A percentile compares a stretch with the other conserved stretches of the same genome.
Evolutionary conservation across 192 early-diverging fungal species (phyloP).

Genomic region (Geranomyces variabilis): DNA sequence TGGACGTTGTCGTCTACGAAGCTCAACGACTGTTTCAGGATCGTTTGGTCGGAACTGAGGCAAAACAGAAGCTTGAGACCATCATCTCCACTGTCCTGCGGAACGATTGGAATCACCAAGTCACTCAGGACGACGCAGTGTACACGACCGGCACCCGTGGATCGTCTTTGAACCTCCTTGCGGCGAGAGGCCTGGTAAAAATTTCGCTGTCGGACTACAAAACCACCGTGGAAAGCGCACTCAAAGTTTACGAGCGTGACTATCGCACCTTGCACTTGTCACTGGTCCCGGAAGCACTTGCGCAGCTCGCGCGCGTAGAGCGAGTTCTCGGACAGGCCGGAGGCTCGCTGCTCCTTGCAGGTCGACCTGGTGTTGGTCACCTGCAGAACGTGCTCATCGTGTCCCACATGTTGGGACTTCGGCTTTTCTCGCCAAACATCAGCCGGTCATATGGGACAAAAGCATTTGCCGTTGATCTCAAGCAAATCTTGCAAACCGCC

Average conservation of each 20-base stretch:
- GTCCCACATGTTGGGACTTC: slow-evolving; percentile 47
- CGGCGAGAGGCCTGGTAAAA: slow-evolving; percentile 28
- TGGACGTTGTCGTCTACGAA: slow-evolving; percentile 53
- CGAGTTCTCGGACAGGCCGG: slow-evolving; percentile 51
- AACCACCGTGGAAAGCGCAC: slow-evolving; percentile 32
- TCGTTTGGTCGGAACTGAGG: slow-evolving; percentile 46
- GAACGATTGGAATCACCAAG: slow-evolving; percentile 51
- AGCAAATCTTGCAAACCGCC: slow-evolving; percentile 51
- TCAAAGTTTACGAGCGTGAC: slow-evolving; percentile 56
- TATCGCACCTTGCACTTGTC: slow-evolving; percentile 45
- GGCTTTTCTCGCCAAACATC: slow-evolving; percentile 44
- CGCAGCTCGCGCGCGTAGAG: slow-evolving; percentile 50
- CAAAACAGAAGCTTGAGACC: slow-evolving; percentile 41
- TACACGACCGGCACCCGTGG: slow-evolving; percentile 26
- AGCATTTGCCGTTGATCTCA: slow-evolving; percentile 51
- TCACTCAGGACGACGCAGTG: slow-evolving; percentile 20
- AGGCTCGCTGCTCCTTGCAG: slow-evolving; percentile 57
- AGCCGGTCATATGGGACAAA: slow-evolving; percentile 47
- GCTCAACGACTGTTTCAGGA: slow-evolving; percentile 54
- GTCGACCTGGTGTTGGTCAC: slow-evolving; percentile 56
- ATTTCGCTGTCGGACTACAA: slow-evolving; percentile 35
- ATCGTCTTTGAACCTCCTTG: background rate
- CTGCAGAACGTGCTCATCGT: slow-evolving; percentile 42
- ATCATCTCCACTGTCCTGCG: slow-evolving; percentile 43
- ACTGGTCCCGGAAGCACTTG: slow-evolving; percentile 54